phyloP scores from a whole-genome alignment of 2,329 filamentous ascomycete genomes.

The Penicillium frequentans region DNA sequence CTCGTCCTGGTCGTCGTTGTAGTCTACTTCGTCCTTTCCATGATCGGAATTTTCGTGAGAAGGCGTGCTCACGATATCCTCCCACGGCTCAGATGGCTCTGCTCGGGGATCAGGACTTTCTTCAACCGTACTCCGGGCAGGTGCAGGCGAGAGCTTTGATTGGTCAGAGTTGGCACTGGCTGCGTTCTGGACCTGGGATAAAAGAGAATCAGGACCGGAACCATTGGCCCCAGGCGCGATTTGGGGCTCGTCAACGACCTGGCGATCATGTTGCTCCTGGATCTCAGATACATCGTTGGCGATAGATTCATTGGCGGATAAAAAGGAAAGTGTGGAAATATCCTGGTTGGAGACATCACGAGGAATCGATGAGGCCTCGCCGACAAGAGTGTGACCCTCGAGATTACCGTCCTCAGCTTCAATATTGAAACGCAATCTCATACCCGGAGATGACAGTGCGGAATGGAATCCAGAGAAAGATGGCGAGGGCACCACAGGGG shows the following conservation, averaged over 20 bases:
- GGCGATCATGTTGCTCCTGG: slow-evolving; percentile 15
- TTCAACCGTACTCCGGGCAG: slow-evolving; percentile 1
- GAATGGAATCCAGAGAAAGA: slow-evolving; percentile 24
- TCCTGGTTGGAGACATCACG: slow-evolving; percentile 14
- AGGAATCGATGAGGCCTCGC: slow-evolving; percentile 9
- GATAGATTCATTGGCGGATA: slow-evolving; percentile 20
- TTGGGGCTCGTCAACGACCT: slow-evolving; percentile 14
- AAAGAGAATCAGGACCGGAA: slow-evolving; percentile 15
- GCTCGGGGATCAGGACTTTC: background rate
- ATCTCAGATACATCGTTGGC: slow-evolving; percentile 6
- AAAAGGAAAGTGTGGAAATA: slow-evolving; percentile 15
- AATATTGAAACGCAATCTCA: slow-evolving; percentile 5
- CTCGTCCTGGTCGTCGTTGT: slow-evolving; percentile 3
- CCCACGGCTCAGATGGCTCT: background rate
- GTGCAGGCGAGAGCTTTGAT: slow-evolving; percentile 4
- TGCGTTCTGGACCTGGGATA: slow-evolving; percentile 12
- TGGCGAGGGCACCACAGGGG: slow-evolving; percentile 19
- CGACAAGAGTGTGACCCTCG: slow-evolving; percentile 23
- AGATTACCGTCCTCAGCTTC: slow-evolving; percentile 11
- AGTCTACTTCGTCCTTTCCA: slow-evolving; percentile 6
- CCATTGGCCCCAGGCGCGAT: slow-evolving; percentile 1
- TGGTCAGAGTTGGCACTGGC: slow-evolving; percentile 2
- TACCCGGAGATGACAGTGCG: slow-evolving; percentile 19
- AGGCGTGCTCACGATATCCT: background rate
- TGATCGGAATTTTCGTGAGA: slow-evolving; percentile 5